Evolutionary conservation across 306 rosid genomes (phyloP).

Genomic region (Prunus mongolica): DNA sequence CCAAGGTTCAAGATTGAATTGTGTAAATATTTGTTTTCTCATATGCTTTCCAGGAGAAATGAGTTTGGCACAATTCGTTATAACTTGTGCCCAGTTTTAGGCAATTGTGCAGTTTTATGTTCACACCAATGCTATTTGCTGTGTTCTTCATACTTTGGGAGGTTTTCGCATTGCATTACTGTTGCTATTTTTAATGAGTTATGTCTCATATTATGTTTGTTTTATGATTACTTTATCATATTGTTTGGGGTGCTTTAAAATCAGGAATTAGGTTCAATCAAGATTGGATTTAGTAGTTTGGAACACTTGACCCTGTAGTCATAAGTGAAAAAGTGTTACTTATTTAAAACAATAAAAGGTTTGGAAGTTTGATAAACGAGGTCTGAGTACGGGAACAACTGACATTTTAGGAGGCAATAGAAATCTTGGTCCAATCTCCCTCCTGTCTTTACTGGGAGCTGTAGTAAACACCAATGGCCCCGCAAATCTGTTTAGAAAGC

Average conservation of each 20-base stretch:
- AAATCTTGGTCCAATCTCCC: background rate
- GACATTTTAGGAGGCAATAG: background rate
- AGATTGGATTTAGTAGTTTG: too few species aligned
- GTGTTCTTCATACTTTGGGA: too few species aligned
- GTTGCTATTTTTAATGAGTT: background rate
- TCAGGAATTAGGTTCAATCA: background rate
- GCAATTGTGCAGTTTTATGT: too few species aligned
- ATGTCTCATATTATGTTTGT: background rate
- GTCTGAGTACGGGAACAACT: background rate
- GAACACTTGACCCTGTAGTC: background rate
- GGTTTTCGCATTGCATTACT: background rate
- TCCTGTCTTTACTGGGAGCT: background rate
- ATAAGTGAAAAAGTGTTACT: background rate
- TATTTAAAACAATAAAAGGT: background rate
- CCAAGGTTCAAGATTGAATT: background rate
- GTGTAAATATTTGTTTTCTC: background rate
- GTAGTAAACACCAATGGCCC: background rate
- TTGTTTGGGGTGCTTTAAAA: background rate
- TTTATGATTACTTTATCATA: background rate
- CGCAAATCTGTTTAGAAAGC: background rate
- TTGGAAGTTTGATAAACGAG: background rate
- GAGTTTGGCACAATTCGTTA: background rate
- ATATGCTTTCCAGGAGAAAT: background rate
- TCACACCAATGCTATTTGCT: too few species aligned
- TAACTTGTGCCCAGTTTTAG: background rate